Base-by-base conservation (phyloP, 306 rosid species). In the Vicia faba region DNA sequence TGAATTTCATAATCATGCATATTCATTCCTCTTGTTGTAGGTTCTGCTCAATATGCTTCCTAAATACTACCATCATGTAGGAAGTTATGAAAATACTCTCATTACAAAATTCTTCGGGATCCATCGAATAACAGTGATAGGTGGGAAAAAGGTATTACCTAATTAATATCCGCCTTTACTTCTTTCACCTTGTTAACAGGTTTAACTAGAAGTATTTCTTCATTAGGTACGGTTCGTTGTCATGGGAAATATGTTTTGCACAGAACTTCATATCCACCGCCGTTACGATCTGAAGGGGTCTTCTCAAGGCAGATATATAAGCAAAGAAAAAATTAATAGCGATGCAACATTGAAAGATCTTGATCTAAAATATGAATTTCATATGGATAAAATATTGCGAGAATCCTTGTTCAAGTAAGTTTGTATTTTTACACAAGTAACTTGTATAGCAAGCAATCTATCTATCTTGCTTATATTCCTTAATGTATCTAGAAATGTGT, bases 161-260 rank as follows among this genome's bases (percentile, higher is more conserved):
- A 36, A 20, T 69, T 57, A 36, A 20, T 69, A 51, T 63, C 61
- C 75, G 33, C 25, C 65, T 66, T 61, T 76, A 8, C 45, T 73
- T 70, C 66, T 48, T 70, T 62, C 49, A 66, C 66, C 40, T 45
- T 60, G 74, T 64, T 44, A 45, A 56, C 58, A 46, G 38, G 70
- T 66, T 16, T 50, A 48, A 11, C 55, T 63, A 3, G 75, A 57
- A 65, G 56, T 31, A 41, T 64, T 75, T 81, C 65, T 81, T 43
- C 56, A 29, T 51, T 70, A 93, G 99, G 95, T 93, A 43, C 97
- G 97, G 28, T 93, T 93, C 67, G 88, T 93, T 79, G 97, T 93
- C 74, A 93, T 93, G 99, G 99, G 99, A 57, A 93, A 93, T 78
- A 90, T 93, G 99, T 90, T 93, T 66, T 86, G 85, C 80, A 93